Conservation (phyloP, 2,329 filamentous ascomycete genomes). For the Mycosphaerella arachidis region DNA sequence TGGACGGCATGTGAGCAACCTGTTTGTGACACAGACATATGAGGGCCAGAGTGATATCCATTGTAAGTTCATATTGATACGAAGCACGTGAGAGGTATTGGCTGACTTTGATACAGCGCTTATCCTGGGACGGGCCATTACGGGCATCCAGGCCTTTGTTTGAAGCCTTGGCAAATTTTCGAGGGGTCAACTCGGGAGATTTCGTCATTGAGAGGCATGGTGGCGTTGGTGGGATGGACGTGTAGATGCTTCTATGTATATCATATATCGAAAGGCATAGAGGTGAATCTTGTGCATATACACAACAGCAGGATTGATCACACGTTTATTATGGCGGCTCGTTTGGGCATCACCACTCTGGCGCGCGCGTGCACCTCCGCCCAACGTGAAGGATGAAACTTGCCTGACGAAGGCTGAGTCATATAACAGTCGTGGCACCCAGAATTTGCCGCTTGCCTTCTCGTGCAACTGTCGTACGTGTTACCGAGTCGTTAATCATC, state of each 20-base stretch:
- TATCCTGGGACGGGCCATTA: constrained; percentile 50
- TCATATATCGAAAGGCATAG: neutral
- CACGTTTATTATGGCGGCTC: neutral
- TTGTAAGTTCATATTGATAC: constrained; percentile 53
- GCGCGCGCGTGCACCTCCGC: neutral
- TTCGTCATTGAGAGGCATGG: constrained; percentile 1
- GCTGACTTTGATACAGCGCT: constrained; percentile 37
- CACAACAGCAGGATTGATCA: neutral
- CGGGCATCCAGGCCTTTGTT: constrained; percentile 69
- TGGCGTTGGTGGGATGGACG: neutral
- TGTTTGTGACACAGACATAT: constrained; percentile 97
- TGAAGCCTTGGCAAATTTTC: constrained; percentile 16
- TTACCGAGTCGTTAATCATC: neutral
- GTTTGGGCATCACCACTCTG: neutral
- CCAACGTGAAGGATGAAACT: neutral
- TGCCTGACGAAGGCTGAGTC: neutral
- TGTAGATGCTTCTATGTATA: neutral
- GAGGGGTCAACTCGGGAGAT: neutral
- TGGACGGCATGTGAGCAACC: constrained; percentile 87
- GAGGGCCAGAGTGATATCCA: constrained; percentile 98
- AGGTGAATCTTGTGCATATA: neutral
- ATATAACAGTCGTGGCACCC: neutral
- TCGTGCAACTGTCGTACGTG: neutral
- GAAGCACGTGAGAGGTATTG: neutral
- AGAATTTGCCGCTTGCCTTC: neutral